A percentile compares a stretch with the other conserved stretches of the same genome.
These are phyloP conservation scores for Colletotrichum orchidophilum DNA, from an alignment of 2,329 filamentous ascomycete species.

Conservation along the genomic window DNA sequence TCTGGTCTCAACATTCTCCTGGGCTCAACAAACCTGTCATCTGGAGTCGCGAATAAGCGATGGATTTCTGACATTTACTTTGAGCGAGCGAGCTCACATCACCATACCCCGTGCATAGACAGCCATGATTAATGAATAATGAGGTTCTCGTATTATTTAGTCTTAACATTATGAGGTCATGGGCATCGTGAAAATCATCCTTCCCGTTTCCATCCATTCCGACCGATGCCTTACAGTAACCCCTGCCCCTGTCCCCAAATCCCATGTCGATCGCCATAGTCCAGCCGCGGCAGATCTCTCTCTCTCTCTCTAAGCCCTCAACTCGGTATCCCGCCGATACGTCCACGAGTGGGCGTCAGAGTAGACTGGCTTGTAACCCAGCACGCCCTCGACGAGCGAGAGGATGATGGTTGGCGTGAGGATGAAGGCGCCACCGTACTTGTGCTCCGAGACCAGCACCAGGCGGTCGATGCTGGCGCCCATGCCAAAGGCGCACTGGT, in stretches of 20 bases:
- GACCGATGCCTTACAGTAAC: neutral
- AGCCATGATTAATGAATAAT: neutral
- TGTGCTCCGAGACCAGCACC: constrained; percentile 46
- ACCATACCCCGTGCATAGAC: neutral
- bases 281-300: too few relatives aligned
- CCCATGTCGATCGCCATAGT: neutral
- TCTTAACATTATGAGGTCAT: neutral
- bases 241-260: neutral
- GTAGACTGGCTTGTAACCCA: constrained; percentile 53
- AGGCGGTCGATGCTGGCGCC: constrained; percentile 55
- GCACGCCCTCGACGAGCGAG: constrained; percentile 55
- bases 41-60: neutral
- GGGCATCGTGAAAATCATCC: neutral
- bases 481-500: constrained; percentile 56
- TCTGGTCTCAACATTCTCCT: neutral
- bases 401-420: constrained; percentile 56
- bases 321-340: constrained; percentile 31
- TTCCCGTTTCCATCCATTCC: neutral
- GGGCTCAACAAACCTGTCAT: neutral
- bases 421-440: constrained; percentile 42
- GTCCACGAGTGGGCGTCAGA: constrained; percentile 32
- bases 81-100: too few relatives aligned
- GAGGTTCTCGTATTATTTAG: neutral
- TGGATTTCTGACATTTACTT: too few relatives aligned
- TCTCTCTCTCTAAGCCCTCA: neutral